A percentile compares a stretch with the other conserved stretches of the same genome.
Conservation (phyloP, 2,329 filamentous ascomycete species). For the Pestalotiopsis sp. region DNA sequence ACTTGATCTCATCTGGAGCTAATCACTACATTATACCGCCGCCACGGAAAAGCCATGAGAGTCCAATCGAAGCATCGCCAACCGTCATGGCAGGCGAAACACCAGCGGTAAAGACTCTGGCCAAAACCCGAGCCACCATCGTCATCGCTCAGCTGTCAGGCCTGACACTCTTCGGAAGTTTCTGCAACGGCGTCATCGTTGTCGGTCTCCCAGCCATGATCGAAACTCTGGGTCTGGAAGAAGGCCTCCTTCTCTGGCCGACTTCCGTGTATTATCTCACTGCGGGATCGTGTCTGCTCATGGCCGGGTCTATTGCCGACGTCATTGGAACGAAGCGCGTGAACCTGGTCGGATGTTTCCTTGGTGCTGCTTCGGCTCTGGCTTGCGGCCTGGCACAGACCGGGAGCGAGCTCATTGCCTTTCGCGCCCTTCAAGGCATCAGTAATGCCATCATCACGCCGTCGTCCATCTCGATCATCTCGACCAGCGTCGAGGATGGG, state of each 20-base stretch:
- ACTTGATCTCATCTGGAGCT: background rate
- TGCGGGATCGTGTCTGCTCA: background rate
- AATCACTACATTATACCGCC: background rate
- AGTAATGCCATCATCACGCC: background rate
- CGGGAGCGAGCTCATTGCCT: conserved; percentile 1
- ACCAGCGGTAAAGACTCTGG: background rate
- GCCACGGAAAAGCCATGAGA: background rate
- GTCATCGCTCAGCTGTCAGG: background rate
- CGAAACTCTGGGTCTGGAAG: background rate
- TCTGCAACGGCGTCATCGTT: background rate
- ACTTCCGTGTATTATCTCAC: conserved; percentile 1
- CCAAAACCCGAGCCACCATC: background rate
- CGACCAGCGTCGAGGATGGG: background rate
- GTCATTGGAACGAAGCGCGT: background rate
- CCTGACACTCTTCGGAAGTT: background rate
- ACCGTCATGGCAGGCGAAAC: background rate
- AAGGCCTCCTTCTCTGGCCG: conserved; percentile 4
- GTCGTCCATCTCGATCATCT: conserved; percentile 5
- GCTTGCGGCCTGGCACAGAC: conserved; percentile 2
- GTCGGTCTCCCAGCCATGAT: conserved; percentile 5
- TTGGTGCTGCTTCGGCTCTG: background rate
- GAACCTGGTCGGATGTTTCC: background rate
- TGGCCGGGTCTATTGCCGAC: conserved; percentile 5
- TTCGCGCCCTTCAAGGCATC: conserved; percentile 9
- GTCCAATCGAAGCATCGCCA: background rate